These are phyloP conservation scores for Rubus parviflorus DNA, from an alignment of 306 rosid species.

Conservation along the genomic window DNA sequence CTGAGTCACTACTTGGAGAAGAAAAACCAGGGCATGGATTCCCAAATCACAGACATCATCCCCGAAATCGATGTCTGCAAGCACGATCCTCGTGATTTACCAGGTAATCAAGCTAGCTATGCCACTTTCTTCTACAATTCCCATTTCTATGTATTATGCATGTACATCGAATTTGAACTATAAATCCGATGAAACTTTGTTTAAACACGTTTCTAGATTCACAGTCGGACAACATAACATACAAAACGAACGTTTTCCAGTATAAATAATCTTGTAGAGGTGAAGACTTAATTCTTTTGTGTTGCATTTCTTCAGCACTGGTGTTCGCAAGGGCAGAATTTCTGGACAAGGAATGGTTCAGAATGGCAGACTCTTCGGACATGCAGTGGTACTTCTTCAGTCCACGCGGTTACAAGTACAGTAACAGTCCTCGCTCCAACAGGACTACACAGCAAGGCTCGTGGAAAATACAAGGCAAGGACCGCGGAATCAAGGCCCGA, in stretches of 20 bases:
- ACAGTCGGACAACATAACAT: not conserved
- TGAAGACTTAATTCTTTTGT: not conserved
- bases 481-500: constrained; percentile 27
- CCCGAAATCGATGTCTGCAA: constrained; percentile 42
- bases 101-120: constrained; percentile 21
- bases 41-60: constrained; percentile 13
- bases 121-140: too few relatives aligned
- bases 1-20: constrained; percentile 35
- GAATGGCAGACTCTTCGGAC: constrained; percentile 15
- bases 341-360: constrained; percentile 20
- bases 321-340: not conserved
- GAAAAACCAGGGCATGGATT: constrained; percentile 31
- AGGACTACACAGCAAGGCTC: constrained; percentile 53
- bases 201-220: not conserved
- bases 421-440: constrained; percentile 31
- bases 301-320: constrained; percentile 2
- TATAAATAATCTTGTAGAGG: not conserved
- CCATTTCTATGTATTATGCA: not conserved
- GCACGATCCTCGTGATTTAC: constrained; percentile 55
- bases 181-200: too few relatives aligned
- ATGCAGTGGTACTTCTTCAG: constrained; percentile 61
- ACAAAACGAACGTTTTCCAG: too few relatives aligned
- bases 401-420: constrained; percentile 34
- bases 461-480: constrained; percentile 68
- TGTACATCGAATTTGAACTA: not conserved